Conservation (phyloP, 768 basidiomycete genomes). For the Mycena polygramma region DNA sequence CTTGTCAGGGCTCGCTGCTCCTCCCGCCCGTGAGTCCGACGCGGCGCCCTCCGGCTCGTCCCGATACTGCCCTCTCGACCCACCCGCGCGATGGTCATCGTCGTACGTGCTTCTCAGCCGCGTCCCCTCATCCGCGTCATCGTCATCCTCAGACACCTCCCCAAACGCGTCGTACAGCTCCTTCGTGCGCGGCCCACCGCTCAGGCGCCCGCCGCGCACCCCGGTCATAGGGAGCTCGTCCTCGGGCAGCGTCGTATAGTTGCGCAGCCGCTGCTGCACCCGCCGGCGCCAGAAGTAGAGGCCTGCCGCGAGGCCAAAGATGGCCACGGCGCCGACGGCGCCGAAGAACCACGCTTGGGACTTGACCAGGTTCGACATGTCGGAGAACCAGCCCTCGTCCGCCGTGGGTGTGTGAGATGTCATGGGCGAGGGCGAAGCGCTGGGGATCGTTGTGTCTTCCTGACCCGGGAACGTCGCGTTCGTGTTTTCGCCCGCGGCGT, state of each 20-base stretch:
- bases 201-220: constrained; percentile 57
- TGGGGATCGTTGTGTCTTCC: constrained; percentile 37
- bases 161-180: constrained; percentile 98
- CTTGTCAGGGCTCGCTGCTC: constrained; percentile 53
- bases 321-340: constrained; percentile 80
- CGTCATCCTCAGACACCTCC: constrained; percentile 85
- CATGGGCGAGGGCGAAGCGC: constrained; percentile 43
- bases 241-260: constrained; percentile 71
- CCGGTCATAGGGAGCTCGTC: constrained; percentile 85
- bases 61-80: constrained; percentile 51
- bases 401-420: constrained; percentile 68
- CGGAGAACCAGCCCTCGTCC: constrained; percentile 89
- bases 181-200: constrained; percentile 71
- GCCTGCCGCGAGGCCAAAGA: constrained; percentile 79
- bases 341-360: constrained; percentile 93
- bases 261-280: constrained; percentile 54
- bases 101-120: constrained; percentile 75
- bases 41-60: constrained; percentile 64
- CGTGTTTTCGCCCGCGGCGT: constrained; percentile 82
- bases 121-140: constrained; percentile 81
- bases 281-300: constrained; percentile 87
- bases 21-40: constrained; percentile 19
- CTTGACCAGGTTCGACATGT: constrained; percentile 78
- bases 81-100: constrained; percentile 64
- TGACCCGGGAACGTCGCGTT: constrained; percentile 74